These are phyloP conservation scores for Aechmea fasciata DNA, from an alignment of 176 grass and related monocot species.

Conservation along the genomic window DNA sequence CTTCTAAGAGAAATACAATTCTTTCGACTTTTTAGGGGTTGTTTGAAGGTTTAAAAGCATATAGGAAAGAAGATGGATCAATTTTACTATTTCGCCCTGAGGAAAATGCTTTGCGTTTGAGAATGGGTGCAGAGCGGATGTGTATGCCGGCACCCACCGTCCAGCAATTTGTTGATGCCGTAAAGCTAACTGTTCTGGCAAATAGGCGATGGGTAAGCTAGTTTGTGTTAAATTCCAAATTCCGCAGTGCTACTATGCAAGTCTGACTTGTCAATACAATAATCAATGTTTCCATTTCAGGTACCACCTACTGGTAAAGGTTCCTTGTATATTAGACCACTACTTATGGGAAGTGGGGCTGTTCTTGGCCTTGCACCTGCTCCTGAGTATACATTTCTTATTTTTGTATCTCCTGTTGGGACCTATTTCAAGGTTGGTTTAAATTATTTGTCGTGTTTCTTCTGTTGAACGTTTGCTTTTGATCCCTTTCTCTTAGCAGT, in stretches of 20 bases:
- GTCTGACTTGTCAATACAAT: not conserved
- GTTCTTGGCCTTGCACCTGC: slow-evolving; percentile 90
- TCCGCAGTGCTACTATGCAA: slow-evolving; percentile 19
- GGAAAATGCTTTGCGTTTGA: slow-evolving; percentile 87
- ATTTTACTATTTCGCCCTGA: slow-evolving; percentile 86
- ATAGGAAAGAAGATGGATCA: slow-evolving; percentile 60
- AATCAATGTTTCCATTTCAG: slow-evolving; percentile 16
- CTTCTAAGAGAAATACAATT: not conserved
- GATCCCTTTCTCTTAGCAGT: not conserved
- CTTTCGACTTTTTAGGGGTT: slow-evolving; percentile 43
- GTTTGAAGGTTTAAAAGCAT: slow-evolving; percentile 87
- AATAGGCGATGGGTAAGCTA: slow-evolving; percentile 73
- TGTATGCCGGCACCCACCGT: slow-evolving; percentile 81
- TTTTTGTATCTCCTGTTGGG: slow-evolving; percentile 91
- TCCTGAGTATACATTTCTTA: slow-evolving; percentile 90
- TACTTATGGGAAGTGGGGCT: slow-evolving; percentile 76
- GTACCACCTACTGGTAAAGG: slow-evolving; percentile 88
- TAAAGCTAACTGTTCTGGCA: slow-evolving; percentile 79
- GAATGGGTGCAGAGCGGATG: slow-evolving; percentile 69
- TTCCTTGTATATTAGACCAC: slow-evolving; percentile 83
- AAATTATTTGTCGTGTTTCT: not conserved
- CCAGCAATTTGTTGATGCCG: slow-evolving; percentile 71
- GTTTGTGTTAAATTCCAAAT: slow-evolving; percentile 35
- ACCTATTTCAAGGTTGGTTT: slow-evolving; percentile 89
- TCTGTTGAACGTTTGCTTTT: slow-evolving; percentile 6